Evolutionary conservation across 2,329 filamentous ascomycete species (phyloP).

Genomic region (Aspergillus felis): DNA sequence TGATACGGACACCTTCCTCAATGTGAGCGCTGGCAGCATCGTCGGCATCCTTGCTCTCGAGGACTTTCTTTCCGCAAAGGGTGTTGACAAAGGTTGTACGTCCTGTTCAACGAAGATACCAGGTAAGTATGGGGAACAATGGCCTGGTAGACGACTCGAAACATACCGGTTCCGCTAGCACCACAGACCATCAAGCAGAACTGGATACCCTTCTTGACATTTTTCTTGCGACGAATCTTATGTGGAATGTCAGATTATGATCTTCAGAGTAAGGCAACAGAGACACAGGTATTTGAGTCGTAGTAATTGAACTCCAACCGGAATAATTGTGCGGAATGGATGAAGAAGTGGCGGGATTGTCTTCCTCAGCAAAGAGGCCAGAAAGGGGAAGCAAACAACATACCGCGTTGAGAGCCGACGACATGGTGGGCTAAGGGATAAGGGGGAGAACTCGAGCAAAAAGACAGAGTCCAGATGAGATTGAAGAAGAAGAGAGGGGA

Average conservation of each 20-base stretch:
- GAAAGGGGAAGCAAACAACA: constrained; percentile 32
- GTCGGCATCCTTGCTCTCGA: constrained; percentile 87
- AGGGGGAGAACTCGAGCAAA: constrained; percentile 17
- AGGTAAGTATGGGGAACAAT: constrained; percentile 12
- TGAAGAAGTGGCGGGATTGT: constrained; percentile 16
- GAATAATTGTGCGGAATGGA: constrained; percentile 19
- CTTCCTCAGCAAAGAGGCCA: constrained; percentile 15
- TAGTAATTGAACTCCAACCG: not conserved
- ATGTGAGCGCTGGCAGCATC: constrained; percentile 83
- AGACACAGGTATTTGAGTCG: not conserved
- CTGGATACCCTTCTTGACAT: constrained; percentile 99
- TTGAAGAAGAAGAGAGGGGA: constrained; percentile 16
- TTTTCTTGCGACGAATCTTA: constrained; percentile 99
- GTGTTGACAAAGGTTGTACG: constrained; percentile 99
- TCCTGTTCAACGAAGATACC: constrained; percentile 51
- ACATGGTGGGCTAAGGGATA: constrained; percentile 42
- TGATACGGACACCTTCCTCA: constrained; percentile 97
- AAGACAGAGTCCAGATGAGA: constrained; percentile 17
- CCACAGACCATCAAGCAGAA: constrained; percentile 99
- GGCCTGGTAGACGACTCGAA: constrained; percentile 1
- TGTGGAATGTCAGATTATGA: constrained; percentile 48
- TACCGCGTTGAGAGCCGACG: constrained; percentile 53
- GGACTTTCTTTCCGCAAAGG: constrained; percentile 90
- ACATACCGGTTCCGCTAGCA: constrained; percentile 92
- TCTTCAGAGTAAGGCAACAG: constrained; percentile 3